A percentile compares a stretch with the other conserved stretches of the same genome.
Conservation (phyloP, 108 stramenopile genomes). For the Skeletonema costatum region DNA sequence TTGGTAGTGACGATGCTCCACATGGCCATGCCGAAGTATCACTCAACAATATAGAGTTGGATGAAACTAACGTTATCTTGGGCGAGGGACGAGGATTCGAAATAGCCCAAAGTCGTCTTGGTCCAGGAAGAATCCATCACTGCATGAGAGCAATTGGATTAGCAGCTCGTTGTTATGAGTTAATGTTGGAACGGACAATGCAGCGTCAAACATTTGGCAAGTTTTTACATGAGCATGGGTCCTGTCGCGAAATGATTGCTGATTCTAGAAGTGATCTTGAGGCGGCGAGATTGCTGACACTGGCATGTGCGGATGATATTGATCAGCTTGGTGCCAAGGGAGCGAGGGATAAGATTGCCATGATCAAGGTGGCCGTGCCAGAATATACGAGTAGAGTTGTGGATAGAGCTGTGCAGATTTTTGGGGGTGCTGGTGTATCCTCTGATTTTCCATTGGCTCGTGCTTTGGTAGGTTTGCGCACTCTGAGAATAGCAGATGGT, state of each 20-base stretch:
- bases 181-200: slow-evolving; percentile 79
- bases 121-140: slow-evolving; percentile 98
- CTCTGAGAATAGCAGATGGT: slow-evolving; percentile 94
- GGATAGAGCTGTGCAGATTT: slow-evolving; percentile 91
- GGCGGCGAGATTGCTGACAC: slow-evolving; percentile 76
- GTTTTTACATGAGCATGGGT: slow-evolving; percentile 75
- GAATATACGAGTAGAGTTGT: slow-evolving; percentile 70
- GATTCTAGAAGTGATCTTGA: slow-evolving; percentile 81
- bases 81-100: slow-evolving; percentile 94
- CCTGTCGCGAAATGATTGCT: slow-evolving; percentile 80
- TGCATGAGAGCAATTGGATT: slow-evolving; percentile 97
- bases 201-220: slow-evolving; percentile 83
- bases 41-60: slow-evolving; percentile 56
- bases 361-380: slow-evolving; percentile 92
- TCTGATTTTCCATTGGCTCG: slow-evolving; percentile 78
- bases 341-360: slow-evolving; percentile 76
- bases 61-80: slow-evolving; percentile 62
- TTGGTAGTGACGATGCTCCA: slow-evolving; percentile 97
- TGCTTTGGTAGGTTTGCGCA: slow-evolving; percentile 80
- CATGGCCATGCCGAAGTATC: slow-evolving; percentile 91
- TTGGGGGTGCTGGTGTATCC: slow-evolving; percentile 92
- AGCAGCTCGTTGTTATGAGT: slow-evolving; percentile 83
- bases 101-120: slow-evolving; percentile 94
- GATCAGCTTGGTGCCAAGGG: slow-evolving; percentile 60
- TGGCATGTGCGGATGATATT: slow-evolving; percentile 74